These are phyloP conservation scores for Tulasnella sp. DNA, from an alignment of 768 basidiomycete species.

Conservation along the genomic window DNA sequence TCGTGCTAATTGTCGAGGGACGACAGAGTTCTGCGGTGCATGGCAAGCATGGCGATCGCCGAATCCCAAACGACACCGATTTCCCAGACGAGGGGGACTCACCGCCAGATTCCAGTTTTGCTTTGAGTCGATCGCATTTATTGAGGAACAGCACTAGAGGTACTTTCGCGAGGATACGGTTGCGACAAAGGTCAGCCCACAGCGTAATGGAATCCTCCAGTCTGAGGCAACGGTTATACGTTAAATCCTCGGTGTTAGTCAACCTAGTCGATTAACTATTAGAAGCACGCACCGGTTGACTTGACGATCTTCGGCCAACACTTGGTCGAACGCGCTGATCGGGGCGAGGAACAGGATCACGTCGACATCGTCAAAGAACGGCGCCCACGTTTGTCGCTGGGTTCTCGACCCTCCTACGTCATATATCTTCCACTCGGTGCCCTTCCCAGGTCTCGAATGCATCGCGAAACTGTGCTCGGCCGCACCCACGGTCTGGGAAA, in stretches of 20 bases:
- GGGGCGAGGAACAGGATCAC: constrained; percentile 45
- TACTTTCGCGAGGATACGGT: constrained; percentile 53
- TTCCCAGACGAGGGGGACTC: not conserved
- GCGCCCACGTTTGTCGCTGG: constrained; percentile 66
- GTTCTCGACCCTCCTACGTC: constrained; percentile 74
- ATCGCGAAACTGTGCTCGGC: constrained; percentile 13
- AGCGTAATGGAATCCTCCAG: constrained; percentile 74
- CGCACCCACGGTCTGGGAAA: constrained; percentile 7
- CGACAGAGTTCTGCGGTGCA: not conserved
- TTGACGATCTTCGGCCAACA: constrained; percentile 51
- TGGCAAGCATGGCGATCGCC: not conserved
- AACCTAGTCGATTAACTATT: not conserved
- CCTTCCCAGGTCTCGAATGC: constrained; percentile 29
- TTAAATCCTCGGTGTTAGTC: not conserved
- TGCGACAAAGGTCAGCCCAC: constrained; percentile 62
- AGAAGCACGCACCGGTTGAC: constrained; percentile 39
- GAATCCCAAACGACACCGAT: not conserved
- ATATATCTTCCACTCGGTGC: constrained; percentile 60
- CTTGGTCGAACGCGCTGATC: constrained; percentile 68
- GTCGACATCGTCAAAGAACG: constrained; percentile 68
- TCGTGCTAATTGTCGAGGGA: not conserved
- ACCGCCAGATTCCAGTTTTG: constrained; percentile 53
- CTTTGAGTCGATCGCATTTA: constrained; percentile 55
- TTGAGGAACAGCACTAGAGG: constrained; percentile 62
- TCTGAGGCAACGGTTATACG: not conserved